These are phyloP conservation scores for Alternaria solani DNA, from an alignment of 2,329 filamentous ascomycete genomes.

Conservation along the genomic window DNA sequence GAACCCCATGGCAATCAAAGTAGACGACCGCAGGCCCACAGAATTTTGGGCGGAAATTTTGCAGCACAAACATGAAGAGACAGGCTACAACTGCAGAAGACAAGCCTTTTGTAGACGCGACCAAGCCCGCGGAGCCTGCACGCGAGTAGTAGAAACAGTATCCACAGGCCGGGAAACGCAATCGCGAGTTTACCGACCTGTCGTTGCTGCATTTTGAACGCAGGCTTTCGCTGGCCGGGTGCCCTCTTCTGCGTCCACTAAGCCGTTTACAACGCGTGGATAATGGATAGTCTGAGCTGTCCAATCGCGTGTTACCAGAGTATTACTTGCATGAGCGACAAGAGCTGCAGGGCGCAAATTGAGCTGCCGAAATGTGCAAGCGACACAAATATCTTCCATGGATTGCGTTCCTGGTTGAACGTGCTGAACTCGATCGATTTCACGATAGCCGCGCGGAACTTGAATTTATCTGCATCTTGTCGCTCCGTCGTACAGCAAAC, in stretches of 20 bases:
- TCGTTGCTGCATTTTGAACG: neutral
- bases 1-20: neutral
- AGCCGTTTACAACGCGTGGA: neutral
- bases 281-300: neutral
- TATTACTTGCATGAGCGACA: neutral
- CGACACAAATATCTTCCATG: neutral
- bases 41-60: too few species aligned
- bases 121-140: neutral
- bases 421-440: neutral
- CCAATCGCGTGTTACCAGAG: conserved; percentile 1
- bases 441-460: too few species aligned
- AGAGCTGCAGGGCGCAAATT: neutral
- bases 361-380: conserved; percentile 3
- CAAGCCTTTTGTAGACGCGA: conserved; percentile 1
- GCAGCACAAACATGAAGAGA: neutral
- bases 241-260: neutral
- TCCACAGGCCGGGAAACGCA: neutral
- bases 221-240: neutral
- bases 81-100: neutral
- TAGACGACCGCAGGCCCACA: neutral
- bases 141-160: neutral
- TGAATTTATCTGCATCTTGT: too few species aligned
- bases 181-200: neutral
- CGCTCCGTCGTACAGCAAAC: neutral
- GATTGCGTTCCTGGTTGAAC: neutral